phyloP scores from a whole-genome alignment of 2,329 filamentous ascomycete genomes.

The Grosmannia huntii region DNA sequence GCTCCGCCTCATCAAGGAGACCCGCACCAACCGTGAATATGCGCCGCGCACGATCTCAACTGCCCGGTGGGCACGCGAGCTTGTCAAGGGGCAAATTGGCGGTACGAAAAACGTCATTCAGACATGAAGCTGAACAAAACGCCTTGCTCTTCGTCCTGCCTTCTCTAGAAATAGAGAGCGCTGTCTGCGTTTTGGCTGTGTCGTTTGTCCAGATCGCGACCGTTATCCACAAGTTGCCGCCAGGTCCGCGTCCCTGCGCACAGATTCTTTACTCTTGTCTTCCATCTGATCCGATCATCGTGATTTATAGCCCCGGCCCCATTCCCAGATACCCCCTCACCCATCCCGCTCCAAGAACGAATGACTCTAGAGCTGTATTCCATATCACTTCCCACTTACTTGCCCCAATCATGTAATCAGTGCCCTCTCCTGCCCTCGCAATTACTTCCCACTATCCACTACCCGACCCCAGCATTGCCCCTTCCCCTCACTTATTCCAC shows the following conservation, averaged over 20 bases:
- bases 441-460: background rate
- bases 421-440: background rate
- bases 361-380: background rate
- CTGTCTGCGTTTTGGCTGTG: background rate
- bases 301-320: background rate
- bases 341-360: background rate
- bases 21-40: conserved; percentile 79
- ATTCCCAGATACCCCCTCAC: conserved; percentile 1
- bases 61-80: conserved; percentile 91
- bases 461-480: background rate
- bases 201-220: background rate
- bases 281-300: background rate
- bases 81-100: conserved; percentile 81
- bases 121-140: conserved; percentile 22
- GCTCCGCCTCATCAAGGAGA: conserved; percentile 80
- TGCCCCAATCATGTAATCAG: background rate
- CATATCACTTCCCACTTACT: background rate
- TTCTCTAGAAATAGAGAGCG: background rate
- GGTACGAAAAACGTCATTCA: conserved; percentile 39
- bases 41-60: conserved; percentile 77
- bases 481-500: background rate
- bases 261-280: background rate
- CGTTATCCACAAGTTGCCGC: background rate
- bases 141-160: background rate
- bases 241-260: background rate